Percentiles rank a stretch among this genome's conserved stretches.
Conservation (phyloP, 306 rosid genomes). For the Malus orientalis region DNA sequence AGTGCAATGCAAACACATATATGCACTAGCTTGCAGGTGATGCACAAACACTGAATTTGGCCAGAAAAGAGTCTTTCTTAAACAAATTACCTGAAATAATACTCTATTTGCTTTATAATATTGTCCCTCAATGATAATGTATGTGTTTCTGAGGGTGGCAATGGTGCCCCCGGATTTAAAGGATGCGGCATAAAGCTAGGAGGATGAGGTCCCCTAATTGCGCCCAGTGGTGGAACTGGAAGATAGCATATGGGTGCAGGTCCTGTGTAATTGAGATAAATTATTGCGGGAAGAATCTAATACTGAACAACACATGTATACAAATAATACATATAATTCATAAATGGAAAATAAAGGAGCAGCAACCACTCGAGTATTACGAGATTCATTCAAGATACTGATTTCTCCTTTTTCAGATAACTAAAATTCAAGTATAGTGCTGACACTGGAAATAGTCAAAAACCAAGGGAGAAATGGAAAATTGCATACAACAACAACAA, state of each 20-base stretch:
- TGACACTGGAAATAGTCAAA: background rate
- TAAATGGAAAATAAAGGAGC: background rate
- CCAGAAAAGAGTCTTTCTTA: background rate
- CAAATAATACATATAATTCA: background rate
- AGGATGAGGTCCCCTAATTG: conserved; percentile 65
- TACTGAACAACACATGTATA: background rate
- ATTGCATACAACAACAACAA: background rate
- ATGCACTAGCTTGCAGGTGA: background rate
- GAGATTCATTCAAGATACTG: background rate
- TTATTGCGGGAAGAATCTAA: background rate
- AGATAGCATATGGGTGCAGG: conserved; percentile 64
- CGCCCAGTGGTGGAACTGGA: conserved; percentile 54
- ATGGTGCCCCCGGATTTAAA: conserved; percentile 37
- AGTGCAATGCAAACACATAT: background rate
- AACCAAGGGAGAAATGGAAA: background rate
- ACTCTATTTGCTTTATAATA: conserved; percentile 76
- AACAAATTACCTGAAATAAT: conserved; percentile 70
- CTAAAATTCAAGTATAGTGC: background rate
- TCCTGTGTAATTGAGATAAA: conserved; percentile 37
- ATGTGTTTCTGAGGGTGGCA: conserved; percentile 46
- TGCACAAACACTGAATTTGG: background rate
- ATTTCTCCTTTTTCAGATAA: background rate
- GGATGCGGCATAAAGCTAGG: conserved; percentile 52
- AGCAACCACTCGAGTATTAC: background rate
- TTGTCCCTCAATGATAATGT: conserved; percentile 39